Evolutionary conservation across 176 grass and related monocot species (phyloP), one percentile per base, ranked within the genome.

Genomic region (Miscanthus lutarioriparius): DNA sequence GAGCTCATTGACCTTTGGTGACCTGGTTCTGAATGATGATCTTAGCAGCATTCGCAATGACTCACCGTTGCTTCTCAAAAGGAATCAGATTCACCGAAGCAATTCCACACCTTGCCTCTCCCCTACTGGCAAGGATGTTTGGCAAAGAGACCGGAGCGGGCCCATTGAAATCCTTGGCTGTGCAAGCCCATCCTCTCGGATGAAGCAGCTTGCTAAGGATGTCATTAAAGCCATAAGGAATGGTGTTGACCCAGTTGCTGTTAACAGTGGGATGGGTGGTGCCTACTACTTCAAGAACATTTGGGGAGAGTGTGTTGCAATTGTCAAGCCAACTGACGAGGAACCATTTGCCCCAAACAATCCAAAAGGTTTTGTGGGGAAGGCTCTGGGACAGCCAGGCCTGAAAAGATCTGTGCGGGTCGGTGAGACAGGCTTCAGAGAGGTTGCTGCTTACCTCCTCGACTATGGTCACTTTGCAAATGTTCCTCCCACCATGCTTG

Each of bases 341-440:
- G 96, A 98, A 70, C 96, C 93, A 58, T 98, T 95, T 85, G 96
- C 93, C 80, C 96, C 93, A 14, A 98, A 98, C 65, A 95, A 98
- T 70, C 96, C 96, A 20, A 98, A 98, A 83, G 96, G 96, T 32
- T 95, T 95, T 89, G 87, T 92, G 14, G 93, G 96, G 10, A 98
- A 86, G 70, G 26, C 89, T 9, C 81, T 98, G 81, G 96, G 96
- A 25, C 89, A 94, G 59, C 96, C 96, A 76, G 96, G 96, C 40
- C 89, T 98, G 33, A 95, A 98, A 89, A 89, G 89, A 48, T 98
- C 96, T 58, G 96, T 95, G 74, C 89, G 89, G 8, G 91, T 98
- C 78, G 96, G 93, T 71, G 96, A 98, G 77, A 98, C 96, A 38
- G 96, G 96, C 10, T 91, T 95, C 43, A 84, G 96, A 75, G 96